Percentiles rank a stretch among this genome's conserved stretches.
Evolutionary conservation across 2,329 filamentous ascomycete species (phyloP).

Genomic region (Polytolypa hystricis): DNA sequence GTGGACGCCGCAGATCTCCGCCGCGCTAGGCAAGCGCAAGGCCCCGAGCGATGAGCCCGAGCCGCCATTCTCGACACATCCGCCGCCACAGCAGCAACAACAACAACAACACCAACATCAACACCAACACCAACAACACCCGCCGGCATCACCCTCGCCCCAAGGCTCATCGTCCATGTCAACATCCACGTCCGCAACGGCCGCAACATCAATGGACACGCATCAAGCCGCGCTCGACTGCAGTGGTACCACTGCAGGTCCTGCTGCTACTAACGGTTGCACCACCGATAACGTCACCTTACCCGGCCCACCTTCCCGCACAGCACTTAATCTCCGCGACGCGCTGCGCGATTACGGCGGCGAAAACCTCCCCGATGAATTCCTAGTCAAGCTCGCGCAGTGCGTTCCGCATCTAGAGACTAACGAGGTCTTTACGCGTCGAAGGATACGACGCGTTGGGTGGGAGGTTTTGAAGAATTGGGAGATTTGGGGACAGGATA

Average conservation of each 20-base stretch:
- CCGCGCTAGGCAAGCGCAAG: constrained; percentile 17
- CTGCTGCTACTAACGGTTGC: no score
- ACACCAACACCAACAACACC: background rate
- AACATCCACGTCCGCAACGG: background rate
- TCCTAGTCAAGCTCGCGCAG: background rate
- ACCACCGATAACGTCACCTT: no score
- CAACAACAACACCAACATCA: background rate
- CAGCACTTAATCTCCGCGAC: no score
- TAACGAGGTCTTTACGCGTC: constrained; percentile 19
- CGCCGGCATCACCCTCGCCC: background rate
- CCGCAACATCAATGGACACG: no score
- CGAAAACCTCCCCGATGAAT: no score
- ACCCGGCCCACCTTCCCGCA: no score
- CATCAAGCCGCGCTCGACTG: no score
- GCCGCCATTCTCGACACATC: no score
- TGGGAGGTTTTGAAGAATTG: constrained; percentile 33
- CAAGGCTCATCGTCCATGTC: background rate
- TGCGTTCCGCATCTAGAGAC: constrained; percentile 2
- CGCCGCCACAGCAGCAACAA: constrained; percentile 1
- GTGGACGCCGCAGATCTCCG: constrained; percentile 9
- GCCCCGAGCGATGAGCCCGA: background rate
- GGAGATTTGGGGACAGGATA: constrained; percentile 35
- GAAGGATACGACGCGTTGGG: constrained; percentile 25
- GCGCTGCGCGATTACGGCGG: no score
- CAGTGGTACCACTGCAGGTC: no score